Percentiles rank a stretch among this genome's conserved stretches.
Conservation (phyloP, 73 alveolate genomes). For the Stentor roeselii region DNA sequence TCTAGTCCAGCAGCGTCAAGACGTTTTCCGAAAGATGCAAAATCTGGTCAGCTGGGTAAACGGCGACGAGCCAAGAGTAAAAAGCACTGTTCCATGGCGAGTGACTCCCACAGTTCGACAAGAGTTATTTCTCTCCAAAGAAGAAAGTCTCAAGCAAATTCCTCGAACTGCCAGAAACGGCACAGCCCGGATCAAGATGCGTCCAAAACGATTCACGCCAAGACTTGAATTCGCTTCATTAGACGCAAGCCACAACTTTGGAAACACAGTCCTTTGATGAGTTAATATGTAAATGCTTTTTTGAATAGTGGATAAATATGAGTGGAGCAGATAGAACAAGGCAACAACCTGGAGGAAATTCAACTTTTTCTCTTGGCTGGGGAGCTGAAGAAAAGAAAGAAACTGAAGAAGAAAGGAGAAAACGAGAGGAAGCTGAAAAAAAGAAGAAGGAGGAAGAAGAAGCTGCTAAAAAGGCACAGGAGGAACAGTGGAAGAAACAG, state of each 20-base stretch:
- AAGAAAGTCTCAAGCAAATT: not conserved
- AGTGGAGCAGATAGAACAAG: slow-evolving; percentile 12
- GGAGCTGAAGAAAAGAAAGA: slow-evolving; percentile 22
- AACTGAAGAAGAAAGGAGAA: slow-evolving; percentile 20
- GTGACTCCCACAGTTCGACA: not conserved
- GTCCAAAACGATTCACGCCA: not conserved
- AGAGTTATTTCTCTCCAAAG: not conserved
- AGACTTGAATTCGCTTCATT: not conserved
- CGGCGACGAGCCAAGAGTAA: not conserved
- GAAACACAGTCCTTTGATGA: too few species aligned
- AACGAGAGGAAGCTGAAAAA: slow-evolving; percentile 19
- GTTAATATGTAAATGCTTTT: too few species aligned
- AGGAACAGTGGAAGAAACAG: not conserved
- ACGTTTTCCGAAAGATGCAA: not conserved
- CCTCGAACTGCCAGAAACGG: not conserved
- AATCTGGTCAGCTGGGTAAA: not conserved
- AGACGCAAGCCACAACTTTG: too few species aligned
- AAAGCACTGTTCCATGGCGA: not conserved
- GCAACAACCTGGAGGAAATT: slow-evolving; percentile 22
- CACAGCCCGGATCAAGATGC: not conserved
- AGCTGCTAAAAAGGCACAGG: not conserved
- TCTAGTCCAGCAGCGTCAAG: not conserved
- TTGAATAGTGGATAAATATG: slow-evolving; percentile 5
- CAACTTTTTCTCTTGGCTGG: slow-evolving; percentile 21
- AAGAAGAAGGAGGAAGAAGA: slow-evolving; percentile 29